Base-by-base conservation (phyloP, 768 basidiomycete genomes). In the Dendrothele bispora region DNA sequence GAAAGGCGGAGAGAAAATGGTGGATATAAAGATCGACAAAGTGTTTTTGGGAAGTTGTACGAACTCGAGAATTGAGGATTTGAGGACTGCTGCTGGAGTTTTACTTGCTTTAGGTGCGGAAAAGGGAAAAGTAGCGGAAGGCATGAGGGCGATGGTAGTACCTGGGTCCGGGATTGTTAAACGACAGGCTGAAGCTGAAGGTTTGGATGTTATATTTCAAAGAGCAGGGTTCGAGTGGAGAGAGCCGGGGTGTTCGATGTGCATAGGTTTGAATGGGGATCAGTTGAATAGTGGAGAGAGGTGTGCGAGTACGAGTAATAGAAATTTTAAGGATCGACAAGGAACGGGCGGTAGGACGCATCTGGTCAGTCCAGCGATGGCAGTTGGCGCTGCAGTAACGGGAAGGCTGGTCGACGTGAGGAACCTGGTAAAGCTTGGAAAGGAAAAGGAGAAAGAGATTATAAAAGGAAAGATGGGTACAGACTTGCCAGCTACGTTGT, bases 181-280 rank as follows among this genome's bases (percentile, higher is more conserved):
- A 57, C 71, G 78, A 54, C 82, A 84, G 57, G 82, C 82, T 18
- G 82, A 84, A 61, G 73, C 74, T 21, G 82, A 84, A 54, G 82
- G 82, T 18, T 66, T 84, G 42, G 81, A 84, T 53, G 67, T 67
- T 40, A 71, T 84, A 58, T 80, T 84, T 70, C 77, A 72, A 56
- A 76, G 76, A 21, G 82, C 83, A 21, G 82, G 82, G 27, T 84
- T 83, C 55, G 82, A 84, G 53, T 84, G 82, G 83, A 68, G 82
- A 42, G 82, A 84, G 62, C 83, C 82, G 15, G 82, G 82, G 29
- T 84, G 82, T 60, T 84, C 82, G 26, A 84, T 84, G 82, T 84
- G 82, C 64, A 63, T 84, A 39, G 82, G 82, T 41, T 83, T 84
- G 83, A 84, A 84, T 68, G 78, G 80, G 15, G 82, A 84, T 61